Conservation (phyloP, 1,139 yeast species). For the Sugiyamaella paludigena region DNA sequence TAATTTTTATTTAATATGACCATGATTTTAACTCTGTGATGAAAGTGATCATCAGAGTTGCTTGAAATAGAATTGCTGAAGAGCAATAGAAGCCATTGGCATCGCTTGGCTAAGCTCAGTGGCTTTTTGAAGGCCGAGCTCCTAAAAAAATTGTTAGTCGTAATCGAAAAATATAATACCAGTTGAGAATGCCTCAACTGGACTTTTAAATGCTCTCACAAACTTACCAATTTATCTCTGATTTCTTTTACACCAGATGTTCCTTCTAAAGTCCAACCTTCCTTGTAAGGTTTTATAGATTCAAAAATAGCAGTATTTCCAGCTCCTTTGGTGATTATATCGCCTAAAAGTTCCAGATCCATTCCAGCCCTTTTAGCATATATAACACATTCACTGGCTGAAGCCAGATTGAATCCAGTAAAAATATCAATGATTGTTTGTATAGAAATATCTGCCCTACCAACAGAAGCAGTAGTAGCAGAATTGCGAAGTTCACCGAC, state of each 20-base stretch:
- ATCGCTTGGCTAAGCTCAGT: slow-evolving; percentile 9
- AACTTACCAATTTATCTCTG: slow-evolving; percentile 7
- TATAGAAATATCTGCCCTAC: slow-evolving; percentile 10
- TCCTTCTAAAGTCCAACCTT: slow-evolving; percentile 4
- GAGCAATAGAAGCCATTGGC: slow-evolving; percentile 17
- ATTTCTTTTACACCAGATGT: slow-evolving; percentile 1
- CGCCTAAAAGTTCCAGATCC: slow-evolving; percentile 12
- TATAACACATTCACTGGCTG: slow-evolving; percentile 14
- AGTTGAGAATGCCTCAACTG: too few relatives aligned
- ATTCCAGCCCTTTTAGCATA: slow-evolving; percentile 14
- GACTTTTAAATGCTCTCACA: too few relatives aligned
- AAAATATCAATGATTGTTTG: slow-evolving; percentile 15
- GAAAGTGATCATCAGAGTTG: not conserved
- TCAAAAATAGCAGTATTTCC: slow-evolving; percentile 16
- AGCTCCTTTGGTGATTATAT: slow-evolving; percentile 17
- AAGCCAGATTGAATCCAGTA: slow-evolving; percentile 15
- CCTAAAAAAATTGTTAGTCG: slow-evolving; percentile 5
- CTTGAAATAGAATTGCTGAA: slow-evolving; percentile 14
- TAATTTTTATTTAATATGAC: not conserved
- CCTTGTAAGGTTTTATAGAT: slow-evolving; percentile 7
- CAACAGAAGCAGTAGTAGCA: not conserved
- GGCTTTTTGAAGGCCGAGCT: slow-evolving; percentile 10
- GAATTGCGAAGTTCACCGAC: slow-evolving; percentile 13
- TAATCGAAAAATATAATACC: too few relatives aligned
- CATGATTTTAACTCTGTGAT: not conserved